These are phyloP conservation scores for Stenogyne calaminthoides DNA, from an alignment of 305 asterid genomes.

Conservation along the genomic window DNA sequence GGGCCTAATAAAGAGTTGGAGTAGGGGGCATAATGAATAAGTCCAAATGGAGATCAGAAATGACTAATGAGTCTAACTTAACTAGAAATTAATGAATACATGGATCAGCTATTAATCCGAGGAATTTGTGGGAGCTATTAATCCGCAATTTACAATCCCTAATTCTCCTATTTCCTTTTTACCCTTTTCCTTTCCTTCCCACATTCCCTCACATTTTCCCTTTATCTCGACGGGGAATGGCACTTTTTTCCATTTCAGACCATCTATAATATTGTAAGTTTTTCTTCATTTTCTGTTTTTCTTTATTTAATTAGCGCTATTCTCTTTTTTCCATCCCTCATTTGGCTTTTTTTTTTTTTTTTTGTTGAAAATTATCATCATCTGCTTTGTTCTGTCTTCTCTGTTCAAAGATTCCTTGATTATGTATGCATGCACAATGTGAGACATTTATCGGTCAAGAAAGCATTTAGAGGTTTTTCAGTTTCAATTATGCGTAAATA, in stretches of 20 bases:
- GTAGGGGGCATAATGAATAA: neutral
- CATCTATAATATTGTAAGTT: constrained; percentile 40
- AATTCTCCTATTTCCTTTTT: constrained; percentile 18
- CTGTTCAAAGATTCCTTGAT: neutral
- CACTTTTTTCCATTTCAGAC: constrained; percentile 34
- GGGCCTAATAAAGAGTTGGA: too few relatives aligned
- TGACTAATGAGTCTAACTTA: neutral
- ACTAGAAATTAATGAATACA: constrained; percentile 20
- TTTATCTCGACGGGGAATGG: constrained; percentile 37
- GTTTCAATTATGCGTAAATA: constrained; percentile 2
- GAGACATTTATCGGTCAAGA: neutral
- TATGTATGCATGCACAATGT: constrained; percentile 24
- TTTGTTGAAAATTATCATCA: neutral
- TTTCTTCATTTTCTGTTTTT: neutral
- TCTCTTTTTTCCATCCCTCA: neutral
- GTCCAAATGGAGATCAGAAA: constrained; percentile 13
- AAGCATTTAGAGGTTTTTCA: constrained; percentile 14
- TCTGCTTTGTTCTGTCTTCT: neutral
- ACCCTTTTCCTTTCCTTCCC: constrained; percentile 10
- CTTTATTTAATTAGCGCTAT: neutral
- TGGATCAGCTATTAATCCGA: constrained; percentile 41
- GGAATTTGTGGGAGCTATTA: constrained; percentile 42
- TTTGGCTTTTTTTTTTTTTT: neutral
- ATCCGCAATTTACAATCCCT: constrained; percentile 22
- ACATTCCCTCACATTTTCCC: constrained; percentile 30